Percentiles rank a stretch among this genome's conserved stretches.
Evolutionary conservation across 2,329 filamentous ascomycete genomes (phyloP).

Genomic region (Lojkania enalia): DNA sequence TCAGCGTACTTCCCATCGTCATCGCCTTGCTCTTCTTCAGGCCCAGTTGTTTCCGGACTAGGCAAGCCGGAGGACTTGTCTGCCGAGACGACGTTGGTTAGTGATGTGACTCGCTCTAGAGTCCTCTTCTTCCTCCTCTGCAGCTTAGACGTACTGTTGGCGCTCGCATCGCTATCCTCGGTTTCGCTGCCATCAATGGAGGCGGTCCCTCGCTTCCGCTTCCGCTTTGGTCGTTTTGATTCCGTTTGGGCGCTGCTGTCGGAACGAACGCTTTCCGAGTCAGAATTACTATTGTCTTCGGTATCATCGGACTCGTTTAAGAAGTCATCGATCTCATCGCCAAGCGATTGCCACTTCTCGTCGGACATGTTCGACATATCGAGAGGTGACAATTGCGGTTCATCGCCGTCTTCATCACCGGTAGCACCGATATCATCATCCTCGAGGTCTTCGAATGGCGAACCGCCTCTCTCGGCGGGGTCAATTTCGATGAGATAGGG

Average conservation of each 20-base stretch:
- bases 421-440: conserved; percentile 50
- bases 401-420: conserved; percentile 40
- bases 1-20: conserved; percentile 49
- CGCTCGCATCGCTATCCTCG: conserved; percentile 47
- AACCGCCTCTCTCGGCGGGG: conserved; percentile 59
- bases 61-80: conserved; percentile 47
- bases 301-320: conserved; percentile 54
- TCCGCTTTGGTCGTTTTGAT: conserved; percentile 30
- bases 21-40: conserved; percentile 46
- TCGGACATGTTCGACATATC: conserved; percentile 19
- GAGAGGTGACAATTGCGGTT: conserved; percentile 19
- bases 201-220: conserved; percentile 36
- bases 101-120: conserved; percentile 50
- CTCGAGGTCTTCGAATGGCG: conserved; percentile 45
- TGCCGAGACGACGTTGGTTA: conserved; percentile 48
- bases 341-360: conserved; percentile 53
- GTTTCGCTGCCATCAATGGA: conserved; percentile 42
- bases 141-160: conserved; percentile 44
- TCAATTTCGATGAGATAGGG: conserved; percentile 80
- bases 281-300: conserved; percentile 34
- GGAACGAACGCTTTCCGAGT: conserved; percentile 39
- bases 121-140: conserved; percentile 55
- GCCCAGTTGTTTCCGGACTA: conserved; percentile 45
- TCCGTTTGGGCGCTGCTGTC: conserved; percentile 34
- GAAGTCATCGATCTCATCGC: conserved; percentile 77